Evolutionary conservation across 1,284 basidiomycete genomes (phyloP).

Genomic region (Papiliotrema flavescens): DNA sequence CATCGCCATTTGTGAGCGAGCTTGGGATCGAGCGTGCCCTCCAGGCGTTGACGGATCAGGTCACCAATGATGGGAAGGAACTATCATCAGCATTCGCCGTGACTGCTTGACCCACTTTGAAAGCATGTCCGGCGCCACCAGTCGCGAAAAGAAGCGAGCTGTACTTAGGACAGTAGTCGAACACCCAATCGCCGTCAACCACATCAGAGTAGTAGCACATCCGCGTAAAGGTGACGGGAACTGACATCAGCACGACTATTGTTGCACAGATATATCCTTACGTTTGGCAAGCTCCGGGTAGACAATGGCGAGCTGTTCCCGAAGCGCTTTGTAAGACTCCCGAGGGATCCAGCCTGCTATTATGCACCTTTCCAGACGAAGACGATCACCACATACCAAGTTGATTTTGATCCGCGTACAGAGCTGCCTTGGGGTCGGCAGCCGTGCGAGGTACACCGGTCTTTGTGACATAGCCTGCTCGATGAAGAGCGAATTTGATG

Average conservation of each 20-base stretch:
- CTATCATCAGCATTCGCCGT: constrained; percentile 2
- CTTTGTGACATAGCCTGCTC: constrained; percentile 59
- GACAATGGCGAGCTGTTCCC: constrained; percentile 55
- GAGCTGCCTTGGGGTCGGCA: constrained; percentile 19
- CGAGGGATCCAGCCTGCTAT: constrained; percentile 56
- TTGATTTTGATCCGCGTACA: constrained; percentile 16
- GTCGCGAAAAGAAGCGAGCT: constrained; percentile 65
- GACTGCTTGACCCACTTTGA: constrained; percentile 57
- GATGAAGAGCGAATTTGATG: constrained; percentile 71
- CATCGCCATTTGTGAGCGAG: constrained; percentile 52
- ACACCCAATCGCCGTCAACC: constrained; percentile 69
- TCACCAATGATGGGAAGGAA: constrained; percentile 68
- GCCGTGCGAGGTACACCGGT: constrained; percentile 30
- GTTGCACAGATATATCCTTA: constrained; percentile 2
- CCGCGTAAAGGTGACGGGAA: constrained; percentile 64
- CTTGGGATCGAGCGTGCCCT: constrained; percentile 58
- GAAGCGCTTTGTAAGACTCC: constrained; percentile 54
- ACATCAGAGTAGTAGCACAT: constrained; percentile 68
- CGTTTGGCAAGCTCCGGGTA: constrained; percentile 68
- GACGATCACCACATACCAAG: constrained; percentile 12
- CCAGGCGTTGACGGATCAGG: constrained; percentile 64
- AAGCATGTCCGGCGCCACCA: constrained; percentile 75
- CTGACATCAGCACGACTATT: constrained; percentile 1
- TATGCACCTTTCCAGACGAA: neutral
- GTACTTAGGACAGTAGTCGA: constrained; percentile 62